These are phyloP conservation scores for Pilobolus umbonatus DNA, from an alignment of 192 early-diverging fungal species.

Conservation along the genomic window DNA sequence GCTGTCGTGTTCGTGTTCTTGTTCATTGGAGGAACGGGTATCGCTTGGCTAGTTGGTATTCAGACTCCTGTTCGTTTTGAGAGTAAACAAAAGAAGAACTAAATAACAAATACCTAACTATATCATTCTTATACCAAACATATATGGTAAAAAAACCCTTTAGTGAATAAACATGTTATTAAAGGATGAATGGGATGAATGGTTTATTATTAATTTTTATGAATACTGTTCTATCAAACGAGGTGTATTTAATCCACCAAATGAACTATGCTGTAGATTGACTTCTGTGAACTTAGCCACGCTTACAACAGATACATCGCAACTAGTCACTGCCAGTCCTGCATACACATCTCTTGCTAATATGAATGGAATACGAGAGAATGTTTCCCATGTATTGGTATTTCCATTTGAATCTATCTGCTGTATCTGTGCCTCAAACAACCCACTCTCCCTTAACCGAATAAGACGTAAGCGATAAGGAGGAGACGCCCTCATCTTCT, in stretches of 20 bases:
- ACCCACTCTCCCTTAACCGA: background rate
- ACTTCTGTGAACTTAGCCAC: slow-evolving; percentile 29
- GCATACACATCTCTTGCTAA: slow-evolving; percentile 23
- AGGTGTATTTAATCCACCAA: background rate
- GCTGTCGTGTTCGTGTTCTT: slow-evolving; percentile 26
- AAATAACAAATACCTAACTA: too few species aligned
- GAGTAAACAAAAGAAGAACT: slow-evolving; percentile 32
- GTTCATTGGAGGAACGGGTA: slow-evolving; percentile 24
- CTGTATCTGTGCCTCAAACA: slow-evolving; percentile 14
- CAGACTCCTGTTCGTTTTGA: slow-evolving; percentile 32
- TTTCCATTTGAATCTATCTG: background rate
- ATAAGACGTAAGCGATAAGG: slow-evolving; percentile 20
- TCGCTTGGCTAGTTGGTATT: slow-evolving; percentile 32
- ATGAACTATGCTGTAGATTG: slow-evolving; percentile 3
- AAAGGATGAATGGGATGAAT: too few species aligned
- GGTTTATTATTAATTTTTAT: too few species aligned
- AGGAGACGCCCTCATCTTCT: slow-evolving; percentile 13
- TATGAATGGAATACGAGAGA: background rate
- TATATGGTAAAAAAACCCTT: background rate
- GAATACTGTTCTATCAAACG: slow-evolving; percentile 11
- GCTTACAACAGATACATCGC: slow-evolving; percentile 22
- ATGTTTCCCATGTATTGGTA: slow-evolving; percentile 9
- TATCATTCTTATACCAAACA: background rate
- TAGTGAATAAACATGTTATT: background rate
- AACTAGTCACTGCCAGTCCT: slow-evolving; percentile 28